Evolutionary conservation across 2,329 filamentous ascomycete genomes (phyloP), one percentile per base, ranked within the genome.

Genomic region (Periconia sp.): DNA sequence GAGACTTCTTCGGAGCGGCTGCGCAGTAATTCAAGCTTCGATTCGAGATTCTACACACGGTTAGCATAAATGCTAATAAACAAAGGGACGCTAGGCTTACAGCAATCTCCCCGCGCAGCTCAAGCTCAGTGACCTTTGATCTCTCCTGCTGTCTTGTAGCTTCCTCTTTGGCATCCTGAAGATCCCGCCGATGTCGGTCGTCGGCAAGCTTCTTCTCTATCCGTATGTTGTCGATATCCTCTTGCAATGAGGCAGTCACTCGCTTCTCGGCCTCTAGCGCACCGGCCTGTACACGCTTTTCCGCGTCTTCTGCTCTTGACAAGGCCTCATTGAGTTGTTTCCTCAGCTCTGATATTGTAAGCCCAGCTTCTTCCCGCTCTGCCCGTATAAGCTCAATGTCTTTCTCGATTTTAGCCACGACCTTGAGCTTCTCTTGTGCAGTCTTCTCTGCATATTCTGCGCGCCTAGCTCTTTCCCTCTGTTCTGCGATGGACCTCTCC

Each of bases 21-120:
- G 41, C 94, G 86, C 73, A 96, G 85, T 7, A 88, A 83, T 71
- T 99, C 94, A 41, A 99, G 79, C 68, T 95, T 95, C 57, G 88
- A 86, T 73, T 99, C 95, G 52, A 96, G 78, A 12, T 86, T 81
- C 68, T 87, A 75, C 3, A n/a, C 1, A 11, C 2, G 4, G 49
- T 72, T 39, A 70, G 65, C 50, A 29, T 32, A 4, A 12, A 36
- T 16, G n/a, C 25, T 7, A 3, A 37, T 11, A 18, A 7, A 3
- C 4, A 25, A 25, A 9, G 2, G n/a, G n/a, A 2, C 16, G 2
- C 7, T 1, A 8, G 11, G 5, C 70, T 43, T 61, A 77, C 77
- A 36, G 79, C 75, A 42, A 85, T 81, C 70, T 97, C 92, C n/a
- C 81, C 80, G 59, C 88, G 88, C 58, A 95, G 77, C 63, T 96